Evolutionary conservation across 208 protist genomes (phyloP).

Genomic region (Crithidia bombi): DNA sequence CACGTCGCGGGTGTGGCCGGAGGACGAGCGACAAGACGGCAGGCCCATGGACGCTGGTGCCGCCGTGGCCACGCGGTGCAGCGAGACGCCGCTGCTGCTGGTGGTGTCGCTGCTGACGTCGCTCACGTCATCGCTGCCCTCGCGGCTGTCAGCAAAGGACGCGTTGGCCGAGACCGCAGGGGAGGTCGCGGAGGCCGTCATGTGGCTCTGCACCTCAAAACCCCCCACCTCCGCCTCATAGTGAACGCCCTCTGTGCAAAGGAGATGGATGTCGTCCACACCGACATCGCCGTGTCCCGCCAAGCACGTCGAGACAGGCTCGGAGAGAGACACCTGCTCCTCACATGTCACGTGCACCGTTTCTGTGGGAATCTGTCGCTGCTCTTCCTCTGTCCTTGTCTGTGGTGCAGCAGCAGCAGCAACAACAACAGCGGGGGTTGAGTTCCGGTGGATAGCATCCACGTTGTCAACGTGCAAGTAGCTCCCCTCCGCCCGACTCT

Average conservation of each 20-base stretch:
- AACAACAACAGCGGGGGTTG: not conserved
- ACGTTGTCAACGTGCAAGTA: not conserved
- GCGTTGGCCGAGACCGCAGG: not conserved
- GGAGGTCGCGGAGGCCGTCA: not conserved
- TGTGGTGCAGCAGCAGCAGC: not conserved
- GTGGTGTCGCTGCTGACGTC: not conserved
- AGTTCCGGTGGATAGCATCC: not conserved
- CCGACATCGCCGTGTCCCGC: not conserved
- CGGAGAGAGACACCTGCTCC: not conserved
- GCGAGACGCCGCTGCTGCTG: not conserved
- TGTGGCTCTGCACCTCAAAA: not conserved
- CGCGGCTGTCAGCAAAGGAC: constrained; percentile 10
- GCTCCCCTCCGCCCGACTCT: not conserved
- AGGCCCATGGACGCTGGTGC: not conserved
- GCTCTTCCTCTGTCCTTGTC: too few relatives aligned
- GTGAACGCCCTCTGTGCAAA: not conserved
- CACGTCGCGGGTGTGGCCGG: not conserved
- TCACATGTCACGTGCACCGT: not conserved
- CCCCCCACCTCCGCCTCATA: not conserved
- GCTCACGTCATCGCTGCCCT: not conserved
- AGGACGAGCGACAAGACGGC: not conserved
- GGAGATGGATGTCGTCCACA: not conserved
- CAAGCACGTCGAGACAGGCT: not conserved
- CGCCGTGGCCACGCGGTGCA: constrained; percentile 5
- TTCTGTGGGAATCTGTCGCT: too few relatives aligned